These are phyloP conservation scores for Alternaria sp. DNA, from an alignment of 2,329 filamentous ascomycete genomes.

Conservation along the genomic window DNA sequence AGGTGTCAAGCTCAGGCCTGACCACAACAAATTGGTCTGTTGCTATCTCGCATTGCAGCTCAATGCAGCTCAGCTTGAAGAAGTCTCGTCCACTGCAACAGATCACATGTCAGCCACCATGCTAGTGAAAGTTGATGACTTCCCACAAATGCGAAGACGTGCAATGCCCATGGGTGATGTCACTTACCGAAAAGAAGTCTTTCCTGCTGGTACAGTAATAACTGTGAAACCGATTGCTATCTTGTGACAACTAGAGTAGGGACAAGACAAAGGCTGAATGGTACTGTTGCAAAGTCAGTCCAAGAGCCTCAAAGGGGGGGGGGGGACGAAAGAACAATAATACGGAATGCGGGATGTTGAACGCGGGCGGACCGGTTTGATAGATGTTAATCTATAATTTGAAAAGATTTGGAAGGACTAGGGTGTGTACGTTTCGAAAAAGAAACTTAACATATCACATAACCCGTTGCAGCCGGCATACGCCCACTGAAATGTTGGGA, in stretches of 20 bases:
- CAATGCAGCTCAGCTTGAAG: conserved; percentile 52
- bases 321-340: conserved; percentile 3
- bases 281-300: conserved; percentile 39
- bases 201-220: conserved; percentile 37
- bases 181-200: conserved; percentile 48
- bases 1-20: conserved; percentile 38
- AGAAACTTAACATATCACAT: conserved; percentile 48
- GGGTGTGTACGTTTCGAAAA: conserved; percentile 44
- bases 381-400: conserved; percentile 53
- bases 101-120: conserved; percentile 15
- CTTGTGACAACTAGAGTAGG: conserved; percentile 35
- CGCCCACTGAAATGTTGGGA: conserved; percentile 43
- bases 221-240: conserved; percentile 45
- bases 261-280: conserved; percentile 48
- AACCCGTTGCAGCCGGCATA: conserved; percentile 47
- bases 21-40: conserved; percentile 34
- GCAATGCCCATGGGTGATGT: neutral
- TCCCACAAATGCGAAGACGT: neutral
- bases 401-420: conserved; percentile 47
- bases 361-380: conserved; percentile 46
- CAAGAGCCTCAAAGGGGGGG: conserved; percentile 23
- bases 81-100: conserved; percentile 48
- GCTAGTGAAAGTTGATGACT: neutral
- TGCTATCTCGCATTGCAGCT: conserved; percentile 49
- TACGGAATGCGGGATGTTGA: conserved; percentile 16